Conservation (phyloP, 2,329 filamentous ascomycete species). For the Fusarium nematophilum region DNA sequence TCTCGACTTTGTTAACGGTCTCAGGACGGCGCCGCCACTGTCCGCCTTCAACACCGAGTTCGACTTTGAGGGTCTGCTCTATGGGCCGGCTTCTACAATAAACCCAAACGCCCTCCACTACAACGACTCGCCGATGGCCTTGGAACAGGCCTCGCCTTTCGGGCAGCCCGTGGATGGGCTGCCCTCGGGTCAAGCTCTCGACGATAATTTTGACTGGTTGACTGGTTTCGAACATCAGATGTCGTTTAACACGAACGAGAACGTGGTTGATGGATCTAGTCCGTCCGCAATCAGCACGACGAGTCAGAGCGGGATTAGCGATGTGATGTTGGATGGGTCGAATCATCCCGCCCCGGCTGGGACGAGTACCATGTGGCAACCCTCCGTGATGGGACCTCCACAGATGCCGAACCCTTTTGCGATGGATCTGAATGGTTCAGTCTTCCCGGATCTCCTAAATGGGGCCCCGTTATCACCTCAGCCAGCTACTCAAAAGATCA, state of each 20-base stretch:
- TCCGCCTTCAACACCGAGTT: constrained; percentile 70
- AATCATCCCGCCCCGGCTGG: constrained; percentile 69
- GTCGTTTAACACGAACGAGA: constrained; percentile 77
- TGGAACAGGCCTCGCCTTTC: constrained; percentile 73
- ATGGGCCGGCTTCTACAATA: constrained; percentile 74
- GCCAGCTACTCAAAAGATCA: constrained; percentile 74
- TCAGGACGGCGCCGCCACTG: constrained; percentile 81
- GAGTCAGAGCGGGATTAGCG: constrained; percentile 91
- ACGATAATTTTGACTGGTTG: constrained; percentile 86
- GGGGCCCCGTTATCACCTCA: constrained; percentile 82
- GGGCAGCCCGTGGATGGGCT: constrained; percentile 68
- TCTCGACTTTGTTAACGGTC: constrained; percentile 73
- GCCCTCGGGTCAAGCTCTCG: constrained; percentile 68
- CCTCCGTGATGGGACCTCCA: constrained; percentile 75
- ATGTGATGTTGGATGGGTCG: constrained; percentile 88
- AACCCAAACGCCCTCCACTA: constrained; percentile 85
- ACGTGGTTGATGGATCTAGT: constrained; percentile 90
- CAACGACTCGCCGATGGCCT: constrained; percentile 76
- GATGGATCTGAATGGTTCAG: constrained; percentile 78
- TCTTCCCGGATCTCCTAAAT: constrained; percentile 81
- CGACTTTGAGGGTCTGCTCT: constrained; percentile 66
- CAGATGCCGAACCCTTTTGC: constrained; percentile 77
- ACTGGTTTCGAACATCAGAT: constrained; percentile 84
- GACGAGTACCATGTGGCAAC: constrained; percentile 74
- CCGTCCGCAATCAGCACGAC: constrained; percentile 96